Conservation (phyloP, 768 basidiomycete species). For the Rossbeevera mucosa region DNA sequence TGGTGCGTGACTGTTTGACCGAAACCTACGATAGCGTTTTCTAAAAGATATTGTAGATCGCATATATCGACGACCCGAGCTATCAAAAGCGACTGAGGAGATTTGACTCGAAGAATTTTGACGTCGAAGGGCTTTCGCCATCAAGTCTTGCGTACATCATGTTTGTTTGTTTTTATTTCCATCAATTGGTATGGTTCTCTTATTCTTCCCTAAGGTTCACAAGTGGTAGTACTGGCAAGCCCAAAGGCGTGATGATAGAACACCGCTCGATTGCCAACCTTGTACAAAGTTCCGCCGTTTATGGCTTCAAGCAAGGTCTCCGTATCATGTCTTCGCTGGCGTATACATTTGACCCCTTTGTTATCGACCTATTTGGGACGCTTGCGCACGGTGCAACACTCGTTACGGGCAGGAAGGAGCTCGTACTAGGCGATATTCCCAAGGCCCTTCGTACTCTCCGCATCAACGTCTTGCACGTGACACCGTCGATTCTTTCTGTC, state of each 20-base stretch:
- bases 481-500: constrained; percentile 28
- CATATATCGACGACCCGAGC: constrained; percentile 26
- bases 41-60: constrained; percentile 13
- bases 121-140: constrained; percentile 18
- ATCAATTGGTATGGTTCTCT: too few relatives aligned
- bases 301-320: constrained; percentile 20
- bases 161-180: constrained; percentile 7
- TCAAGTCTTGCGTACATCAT: constrained; percentile 26
- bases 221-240: constrained; percentile 20
- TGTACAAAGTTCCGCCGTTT: constrained; percentile 17
- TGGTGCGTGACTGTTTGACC: constrained; percentile 9
- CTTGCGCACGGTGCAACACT: constrained; percentile 19
- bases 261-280: constrained; percentile 19
- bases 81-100: constrained; percentile 20
- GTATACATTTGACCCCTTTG: constrained; percentile 28
- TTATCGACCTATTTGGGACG: constrained; percentile 16
- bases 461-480: constrained; percentile 23
- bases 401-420: constrained; percentile 22
- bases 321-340: constrained; percentile 27
- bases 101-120: constrained; percentile 15
- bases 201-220: constrained; percentile 11
- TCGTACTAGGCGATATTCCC: constrained; percentile 29
- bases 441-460: constrained; percentile 25
- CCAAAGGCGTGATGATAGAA: constrained; percentile 22
- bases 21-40: background rate